Evolutionary conservation across 805 yeast species (phyloP).

Genomic region (Nakazawaea molendinolei): DNA sequence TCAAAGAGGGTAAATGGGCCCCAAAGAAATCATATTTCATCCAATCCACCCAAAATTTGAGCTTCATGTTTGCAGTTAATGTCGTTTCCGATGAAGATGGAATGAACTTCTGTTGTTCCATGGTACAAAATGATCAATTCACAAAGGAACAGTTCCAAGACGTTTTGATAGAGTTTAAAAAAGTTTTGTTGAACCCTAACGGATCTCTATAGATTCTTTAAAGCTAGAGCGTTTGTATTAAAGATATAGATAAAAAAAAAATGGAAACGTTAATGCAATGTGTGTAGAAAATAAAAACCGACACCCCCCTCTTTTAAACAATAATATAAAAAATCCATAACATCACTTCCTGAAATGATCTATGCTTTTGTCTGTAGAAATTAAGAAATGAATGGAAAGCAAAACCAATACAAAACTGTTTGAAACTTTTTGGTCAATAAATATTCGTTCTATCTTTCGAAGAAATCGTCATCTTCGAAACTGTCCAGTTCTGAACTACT

Average conservation of each 20-base stretch:
- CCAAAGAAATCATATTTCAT: not conserved
- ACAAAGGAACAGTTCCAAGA: not conserved
- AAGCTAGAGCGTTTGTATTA: not conserved
- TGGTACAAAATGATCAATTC: conserved; percentile 7
- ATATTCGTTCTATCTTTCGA: not conserved
- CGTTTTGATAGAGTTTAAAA: not conserved
- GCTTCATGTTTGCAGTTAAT: conserved; percentile 3
- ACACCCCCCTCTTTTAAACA: too few species aligned
- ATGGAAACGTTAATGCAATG: not conserved
- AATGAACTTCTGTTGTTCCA: conserved; percentile 7
- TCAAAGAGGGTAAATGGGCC: not conserved
- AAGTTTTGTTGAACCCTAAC: not conserved
- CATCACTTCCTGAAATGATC: too few species aligned
- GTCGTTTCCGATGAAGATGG: conserved; percentile 2
- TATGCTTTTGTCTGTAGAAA: too few species aligned
- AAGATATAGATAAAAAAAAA: not conserved
- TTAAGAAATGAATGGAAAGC: too few species aligned
- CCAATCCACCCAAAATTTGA: conserved; percentile 4
- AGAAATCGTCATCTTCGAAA: not conserved
- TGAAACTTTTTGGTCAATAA: not conserved
- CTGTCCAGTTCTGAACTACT: not conserved
- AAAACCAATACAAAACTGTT: too few species aligned
- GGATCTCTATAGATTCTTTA: not conserved
- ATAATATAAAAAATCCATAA: too few species aligned
- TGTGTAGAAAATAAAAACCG: too few species aligned